Conservation (phyloP, 768 basidiomycete genomes). For the Albatrellus ellisii region DNA sequence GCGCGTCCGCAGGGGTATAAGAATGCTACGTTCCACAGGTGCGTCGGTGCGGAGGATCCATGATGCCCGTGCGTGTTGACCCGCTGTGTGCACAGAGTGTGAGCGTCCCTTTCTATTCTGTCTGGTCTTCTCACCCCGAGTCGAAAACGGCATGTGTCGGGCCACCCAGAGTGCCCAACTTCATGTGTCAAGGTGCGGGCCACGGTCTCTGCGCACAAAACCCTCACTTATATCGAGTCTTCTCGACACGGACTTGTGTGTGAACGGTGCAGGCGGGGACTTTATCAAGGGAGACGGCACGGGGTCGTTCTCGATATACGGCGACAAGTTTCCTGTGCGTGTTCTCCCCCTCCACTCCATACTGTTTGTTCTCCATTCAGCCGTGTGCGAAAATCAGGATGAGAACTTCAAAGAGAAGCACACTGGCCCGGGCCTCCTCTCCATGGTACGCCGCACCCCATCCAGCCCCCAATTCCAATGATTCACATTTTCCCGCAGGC, state of each 20-base stretch:
- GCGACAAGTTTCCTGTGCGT: slow-evolving; percentile 80
- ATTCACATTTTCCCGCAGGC: slow-evolving; percentile 38
- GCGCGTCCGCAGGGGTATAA: slow-evolving; percentile 87
- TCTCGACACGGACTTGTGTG: no score
- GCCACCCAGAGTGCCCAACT: slow-evolving; percentile 59
- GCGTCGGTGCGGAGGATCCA: slow-evolving; percentile 12
- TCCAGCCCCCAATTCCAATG: neutral
- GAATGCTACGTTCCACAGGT: slow-evolving; percentile 86
- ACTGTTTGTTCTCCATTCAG: neutral
- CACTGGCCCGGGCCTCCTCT: slow-evolving; percentile 70
- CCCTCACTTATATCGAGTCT: no score
- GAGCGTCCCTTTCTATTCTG: slow-evolving; percentile 19
- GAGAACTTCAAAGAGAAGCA: slow-evolving; percentile 95
- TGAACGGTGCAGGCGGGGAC: slow-evolving; percentile 57
- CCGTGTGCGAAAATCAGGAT: slow-evolving; percentile 46
- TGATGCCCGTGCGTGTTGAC: slow-evolving; percentile 17
- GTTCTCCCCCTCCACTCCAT: neutral
- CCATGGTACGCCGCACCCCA: slow-evolving; percentile 52
- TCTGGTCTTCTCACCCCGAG: neutral
- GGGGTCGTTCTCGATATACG: slow-evolving; percentile 94
- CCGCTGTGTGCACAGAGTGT: slow-evolving; percentile 46
- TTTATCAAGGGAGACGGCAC: slow-evolving; percentile 93
- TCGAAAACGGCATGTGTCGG: slow-evolving; percentile 11
- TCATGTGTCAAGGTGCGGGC: slow-evolving; percentile 85
- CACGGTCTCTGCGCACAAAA: no score